A percentile compares a stretch with the other conserved stretches of the same genome.
Conservation (phyloP, 768 basidiomycete species). For the Naganishia onofrii region DNA sequence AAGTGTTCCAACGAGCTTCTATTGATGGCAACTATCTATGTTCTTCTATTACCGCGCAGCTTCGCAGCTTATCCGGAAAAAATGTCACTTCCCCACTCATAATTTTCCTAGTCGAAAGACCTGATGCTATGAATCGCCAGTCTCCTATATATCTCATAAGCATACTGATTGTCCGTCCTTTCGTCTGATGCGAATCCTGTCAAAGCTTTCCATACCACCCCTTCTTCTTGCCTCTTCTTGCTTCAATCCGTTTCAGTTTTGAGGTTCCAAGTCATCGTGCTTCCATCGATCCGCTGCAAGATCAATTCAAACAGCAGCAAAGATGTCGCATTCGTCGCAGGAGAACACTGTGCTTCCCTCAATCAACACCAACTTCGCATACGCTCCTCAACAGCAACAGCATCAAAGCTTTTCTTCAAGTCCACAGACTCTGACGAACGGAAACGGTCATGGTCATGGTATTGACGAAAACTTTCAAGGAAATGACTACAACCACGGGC, state of each 20-base stretch:
- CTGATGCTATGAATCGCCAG: neutral
- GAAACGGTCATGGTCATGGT: neutral
- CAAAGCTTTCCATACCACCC: constrained; percentile 1
- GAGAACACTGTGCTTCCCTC: neutral
- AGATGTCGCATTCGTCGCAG: constrained; percentile 4
- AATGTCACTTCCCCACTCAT: neutral
- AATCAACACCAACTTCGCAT: neutral
- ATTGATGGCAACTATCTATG: too few relatives aligned
- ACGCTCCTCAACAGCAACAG: neutral
- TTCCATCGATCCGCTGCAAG: neutral
- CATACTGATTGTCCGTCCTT: neutral
- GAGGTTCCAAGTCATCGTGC: neutral
- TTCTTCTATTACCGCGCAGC: too few relatives aligned
- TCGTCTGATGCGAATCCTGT: constrained; percentile 14
- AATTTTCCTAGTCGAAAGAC: neutral
- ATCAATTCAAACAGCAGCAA: neutral
- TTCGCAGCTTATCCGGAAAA: neutral
- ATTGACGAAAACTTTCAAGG: neutral
- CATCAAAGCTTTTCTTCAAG: neutral
- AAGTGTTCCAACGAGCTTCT: too few relatives aligned
- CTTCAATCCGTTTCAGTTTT: neutral
- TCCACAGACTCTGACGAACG: neutral
- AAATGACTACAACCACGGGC: neutral
- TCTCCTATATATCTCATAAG: neutral
- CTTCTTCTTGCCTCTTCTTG: neutral